A percentile compares a stretch with the other conserved stretches of the same genome.
Conservation (phyloP, 371 early-diverging fungal species). For the Lichtheimia ornata region DNA sequence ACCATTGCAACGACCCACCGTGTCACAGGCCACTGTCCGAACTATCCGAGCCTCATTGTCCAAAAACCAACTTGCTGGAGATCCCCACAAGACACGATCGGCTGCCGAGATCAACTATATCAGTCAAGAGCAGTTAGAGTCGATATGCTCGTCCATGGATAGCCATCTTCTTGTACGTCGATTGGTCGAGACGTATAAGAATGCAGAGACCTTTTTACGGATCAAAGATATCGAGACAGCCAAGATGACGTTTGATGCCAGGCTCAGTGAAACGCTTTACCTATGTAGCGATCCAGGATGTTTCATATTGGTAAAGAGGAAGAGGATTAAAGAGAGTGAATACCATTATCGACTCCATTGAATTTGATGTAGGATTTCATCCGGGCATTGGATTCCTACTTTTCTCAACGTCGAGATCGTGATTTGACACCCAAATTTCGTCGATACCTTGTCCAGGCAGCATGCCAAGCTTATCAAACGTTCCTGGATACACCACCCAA, state of each 20-base stretch:
- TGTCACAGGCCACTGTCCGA: conserved; percentile 11
- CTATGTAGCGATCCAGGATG: conserved; percentile 29
- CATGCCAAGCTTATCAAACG: conserved; percentile 24
- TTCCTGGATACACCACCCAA: conserved; percentile 26
- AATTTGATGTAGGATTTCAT: conserved; percentile 5
- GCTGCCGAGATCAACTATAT: conserved; percentile 19
- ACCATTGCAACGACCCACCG: background rate
- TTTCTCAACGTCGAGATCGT: conserved; percentile 22
- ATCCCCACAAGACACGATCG: background rate
- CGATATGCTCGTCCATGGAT: conserved; percentile 26
- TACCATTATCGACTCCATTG: background rate
- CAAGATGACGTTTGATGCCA: conserved; percentile 19
- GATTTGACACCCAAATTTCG: conserved; percentile 32
- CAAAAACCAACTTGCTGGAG: background rate
- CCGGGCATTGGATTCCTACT: conserved; percentile 15
- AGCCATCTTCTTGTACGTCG: conserved; percentile 17
- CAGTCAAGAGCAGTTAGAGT: conserved; percentile 22
- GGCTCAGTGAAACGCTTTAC: conserved; percentile 27
- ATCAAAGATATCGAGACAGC: conserved; percentile 41
- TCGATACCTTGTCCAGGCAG: conserved; percentile 21
- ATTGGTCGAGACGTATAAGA: conserved; percentile 34
- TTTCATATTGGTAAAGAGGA: conserved; percentile 32
- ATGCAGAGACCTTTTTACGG: conserved; percentile 25
- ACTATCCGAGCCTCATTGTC: conserved; percentile 11
- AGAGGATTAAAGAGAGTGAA: background rate